Evolutionary conservation across 1,139 yeast species (phyloP).

Genomic region (Komagataea norvegica): DNA sequence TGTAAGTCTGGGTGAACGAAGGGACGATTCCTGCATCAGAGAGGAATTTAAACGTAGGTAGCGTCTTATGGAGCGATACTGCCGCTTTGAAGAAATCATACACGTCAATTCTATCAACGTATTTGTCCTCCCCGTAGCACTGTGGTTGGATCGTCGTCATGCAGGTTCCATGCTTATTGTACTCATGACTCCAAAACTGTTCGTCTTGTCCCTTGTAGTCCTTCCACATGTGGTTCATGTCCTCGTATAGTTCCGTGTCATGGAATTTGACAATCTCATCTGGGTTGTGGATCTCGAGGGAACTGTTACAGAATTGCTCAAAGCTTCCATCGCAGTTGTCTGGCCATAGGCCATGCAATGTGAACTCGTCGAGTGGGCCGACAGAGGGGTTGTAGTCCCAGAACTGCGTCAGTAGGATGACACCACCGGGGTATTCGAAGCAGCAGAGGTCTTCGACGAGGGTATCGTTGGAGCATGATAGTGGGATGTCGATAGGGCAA

Average conservation of each 20-base stretch:
- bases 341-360: slow-evolving; percentile 85
- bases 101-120: slow-evolving; percentile 50
- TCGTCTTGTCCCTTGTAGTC: slow-evolving; percentile 73
- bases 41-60: slow-evolving; percentile 71
- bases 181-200: slow-evolving; percentile 86
- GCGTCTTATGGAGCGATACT: slow-evolving; percentile 53
- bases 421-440: slow-evolving; percentile 85
- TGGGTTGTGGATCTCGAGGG: slow-evolving; percentile 53
- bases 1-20: slow-evolving; percentile 53
- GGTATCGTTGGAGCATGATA: slow-evolving; percentile 52
- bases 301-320: slow-evolving; percentile 69
- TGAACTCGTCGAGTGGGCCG: slow-evolving; percentile 74
- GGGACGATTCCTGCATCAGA: slow-evolving; percentile 66
- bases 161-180: slow-evolving; percentile 94
- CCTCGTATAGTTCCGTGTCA: slow-evolving; percentile 47
- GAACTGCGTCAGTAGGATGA: slow-evolving; percentile 81
- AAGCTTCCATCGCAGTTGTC: slow-evolving; percentile 74
- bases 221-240: slow-evolving; percentile 69
- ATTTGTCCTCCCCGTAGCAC: slow-evolving; percentile 39
- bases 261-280: slow-evolving; percentile 46
- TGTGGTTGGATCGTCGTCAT: slow-evolving; percentile 69
- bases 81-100: slow-evolving; percentile 74
- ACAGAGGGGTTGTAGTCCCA: slow-evolving; percentile 89
- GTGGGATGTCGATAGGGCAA: slow-evolving; percentile 66
- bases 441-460: slow-evolving; percentile 62